Evolutionary conservation across 2,329 filamentous ascomycete genomes (phyloP), one percentile per base, ranked within the genome.

Genomic region (Hymenoscyphus linearis): DNA sequence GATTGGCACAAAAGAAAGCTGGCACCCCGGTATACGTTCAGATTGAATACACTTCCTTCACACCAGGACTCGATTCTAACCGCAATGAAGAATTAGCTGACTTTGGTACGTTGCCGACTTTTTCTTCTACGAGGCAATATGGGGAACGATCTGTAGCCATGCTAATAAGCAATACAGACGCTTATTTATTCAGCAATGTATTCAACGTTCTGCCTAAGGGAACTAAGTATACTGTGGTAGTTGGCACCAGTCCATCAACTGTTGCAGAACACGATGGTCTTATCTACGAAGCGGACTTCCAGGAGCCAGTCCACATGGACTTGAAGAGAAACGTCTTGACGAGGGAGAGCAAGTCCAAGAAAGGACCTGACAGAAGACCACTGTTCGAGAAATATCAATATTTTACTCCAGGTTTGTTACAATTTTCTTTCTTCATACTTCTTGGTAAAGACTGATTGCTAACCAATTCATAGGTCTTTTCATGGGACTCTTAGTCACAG

Each of bases 301-400:
- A 82, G 59, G 81, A 85, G 57, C 75, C 81, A 13, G 71, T 89
- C 56, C 89, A 89, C 69, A 84, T 86, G 73, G 90, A 93, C 65
- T 76, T 95, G 66, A 95, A 90, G 82, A 84, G 91, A 69, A 53
- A 73, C 27, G 67, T 74, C 18, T 40, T 62, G 22, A 50, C 70
- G 18, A 68, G 64, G n/a, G 75, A 76, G 18, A 50, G 18, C 44
- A 50, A 50, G 44, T 50, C 44, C 13, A 71, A 72, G 16, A 79
- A 82, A 62, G 70, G 65, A 58, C 80, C 76, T 25, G 73, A 80
- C 61, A 79, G 75, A 37, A 74, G 80, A 34, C 80, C 85, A 3
- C 76, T 96, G 52, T 98, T 99, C 70, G 89, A 96, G 76, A 92
- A 90, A 75, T 99, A 99, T 75, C 89, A 96, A 74, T 98, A 93